Evolutionary conservation across 2,329 filamentous ascomycete species (phyloP).

Genomic region (Alternaria sp.): DNA sequence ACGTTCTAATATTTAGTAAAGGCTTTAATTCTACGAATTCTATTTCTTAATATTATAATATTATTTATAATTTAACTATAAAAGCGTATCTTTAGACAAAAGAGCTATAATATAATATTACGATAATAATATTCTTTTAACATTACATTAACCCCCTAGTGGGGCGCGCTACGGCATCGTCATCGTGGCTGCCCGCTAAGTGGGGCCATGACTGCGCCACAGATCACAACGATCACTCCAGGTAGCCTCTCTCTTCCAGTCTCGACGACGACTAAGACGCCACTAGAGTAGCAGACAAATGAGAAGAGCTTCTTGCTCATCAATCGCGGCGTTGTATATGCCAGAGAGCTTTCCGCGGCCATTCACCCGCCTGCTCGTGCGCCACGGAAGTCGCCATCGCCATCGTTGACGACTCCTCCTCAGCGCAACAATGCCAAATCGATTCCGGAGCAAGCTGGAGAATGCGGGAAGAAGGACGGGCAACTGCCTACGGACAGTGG

Average conservation of each 20-base stretch:
- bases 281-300: background rate
- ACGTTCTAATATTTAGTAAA: no score
- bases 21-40: no score
- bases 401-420: background rate
- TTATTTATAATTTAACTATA: no score
- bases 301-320: background rate
- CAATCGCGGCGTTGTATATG: background rate
- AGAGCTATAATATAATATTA: no score
- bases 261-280: background rate
- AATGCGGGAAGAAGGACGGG: slow-evolving; percentile 12
- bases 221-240: background rate
- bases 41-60: no score
- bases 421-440: slow-evolving; percentile 6
- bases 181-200: slow-evolving; percentile 4
- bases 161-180: background rate
- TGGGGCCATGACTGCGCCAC: slow-evolving; percentile 7
- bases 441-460: slow-evolving; percentile 10
- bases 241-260: background rate
- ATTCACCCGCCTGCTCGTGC: background rate
- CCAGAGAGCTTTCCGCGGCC: background rate
- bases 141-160: no score
- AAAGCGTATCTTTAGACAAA: no score
- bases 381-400: background rate
- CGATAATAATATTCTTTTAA: no score
- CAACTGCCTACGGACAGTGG: slow-evolving; percentile 9